A percentile compares a stretch with the other conserved stretches of the same genome.
These are phyloP conservation scores for Lentinula sp. DNA, from an alignment of 768 basidiomycete species.

Conservation along the genomic window DNA sequence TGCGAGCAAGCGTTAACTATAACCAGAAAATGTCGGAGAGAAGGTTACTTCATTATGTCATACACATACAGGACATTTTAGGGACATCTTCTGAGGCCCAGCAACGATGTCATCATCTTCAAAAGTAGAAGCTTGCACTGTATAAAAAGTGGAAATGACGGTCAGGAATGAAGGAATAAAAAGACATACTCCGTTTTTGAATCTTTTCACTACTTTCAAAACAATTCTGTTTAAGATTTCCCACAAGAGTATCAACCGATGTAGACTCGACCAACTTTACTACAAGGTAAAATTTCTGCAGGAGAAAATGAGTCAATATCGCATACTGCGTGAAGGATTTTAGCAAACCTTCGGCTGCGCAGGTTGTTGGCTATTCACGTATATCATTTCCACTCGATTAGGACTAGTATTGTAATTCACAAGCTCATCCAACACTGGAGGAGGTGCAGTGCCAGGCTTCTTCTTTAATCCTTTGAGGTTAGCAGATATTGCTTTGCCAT, in stretches of 20 bases:
- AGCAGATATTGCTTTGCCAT: slow-evolving; percentile 58
- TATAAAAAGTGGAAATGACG: slow-evolving; percentile 4
- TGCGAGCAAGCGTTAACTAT: slow-evolving; percentile 79
- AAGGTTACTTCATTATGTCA: background rate
- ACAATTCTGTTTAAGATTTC: slow-evolving; percentile 62
- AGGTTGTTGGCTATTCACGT: slow-evolving; percentile 84
- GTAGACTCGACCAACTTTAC: slow-evolving; percentile 82
- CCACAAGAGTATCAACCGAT: slow-evolving; percentile 62
- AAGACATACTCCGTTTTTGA: slow-evolving; percentile 50
- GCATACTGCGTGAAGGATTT: background rate
- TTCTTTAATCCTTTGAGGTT: slow-evolving; percentile 92
- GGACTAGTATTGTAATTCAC: slow-evolving; percentile 31
- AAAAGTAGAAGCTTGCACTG: slow-evolving; percentile 53
- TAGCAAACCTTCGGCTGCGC: slow-evolving; percentile 58
- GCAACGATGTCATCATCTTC: slow-evolving; percentile 92
- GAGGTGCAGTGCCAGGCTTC: slow-evolving; percentile 91
- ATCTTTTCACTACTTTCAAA: slow-evolving; percentile 60
- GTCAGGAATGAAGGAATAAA: background rate
- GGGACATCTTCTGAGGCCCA: slow-evolving; percentile 82
- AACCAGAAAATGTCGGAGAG: background rate
- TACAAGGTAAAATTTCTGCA: slow-evolving; percentile 80
- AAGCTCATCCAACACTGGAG: slow-evolving; percentile 57
- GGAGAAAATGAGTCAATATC: background rate
- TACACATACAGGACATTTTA: slow-evolving; percentile 85
- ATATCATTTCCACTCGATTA: slow-evolving; percentile 83